These are phyloP conservation scores for Quambalaria eucalypti DNA, from an alignment of 1,284 basidiomycete species.

Conservation along the genomic window DNA sequence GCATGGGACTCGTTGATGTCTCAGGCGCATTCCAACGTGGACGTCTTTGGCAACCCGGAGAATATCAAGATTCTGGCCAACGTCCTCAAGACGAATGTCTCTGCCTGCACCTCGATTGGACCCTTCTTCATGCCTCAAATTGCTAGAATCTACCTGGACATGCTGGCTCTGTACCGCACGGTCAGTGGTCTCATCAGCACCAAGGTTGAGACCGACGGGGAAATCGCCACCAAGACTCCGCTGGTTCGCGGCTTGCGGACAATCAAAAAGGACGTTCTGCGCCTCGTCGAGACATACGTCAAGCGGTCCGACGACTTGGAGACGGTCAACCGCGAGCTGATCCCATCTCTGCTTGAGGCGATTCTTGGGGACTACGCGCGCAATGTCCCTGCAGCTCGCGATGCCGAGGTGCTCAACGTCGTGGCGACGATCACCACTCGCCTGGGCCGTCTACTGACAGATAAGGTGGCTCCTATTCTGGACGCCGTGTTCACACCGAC, in stretches of 20 bases:
- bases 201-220: constrained; percentile 67
- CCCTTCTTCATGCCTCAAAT: constrained; percentile 95
- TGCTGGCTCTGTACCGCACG: constrained; percentile 95
- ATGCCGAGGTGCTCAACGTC: constrained; percentile 94
- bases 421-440: constrained; percentile 83
- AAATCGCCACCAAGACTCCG: constrained; percentile 92
- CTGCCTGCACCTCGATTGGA: constrained; percentile 93
- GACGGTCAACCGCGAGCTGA: constrained; percentile 78
- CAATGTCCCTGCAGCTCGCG: constrained; percentile 85
- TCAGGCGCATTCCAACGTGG: constrained; percentile 85
- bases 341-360: constrained; percentile 90
- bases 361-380: constrained; percentile 93
- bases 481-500: constrained; percentile 98
- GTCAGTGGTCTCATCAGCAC: constrained; percentile 96
- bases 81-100: constrained; percentile 96
- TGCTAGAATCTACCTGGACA: constrained; percentile 91
- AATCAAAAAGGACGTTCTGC: constrained; percentile 97
- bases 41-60: constrained; percentile 79
- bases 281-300: constrained; percentile 91
- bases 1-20: constrained; percentile 97
- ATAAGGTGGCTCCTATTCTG: constrained; percentile 89
- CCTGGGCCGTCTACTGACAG: constrained; percentile 56
- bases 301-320: constrained; percentile 93
- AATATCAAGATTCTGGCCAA: constrained; percentile 97
- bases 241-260: constrained; percentile 89